These are phyloP conservation scores for Auricularia auricula-judae DNA, from an alignment of 768 basidiomycete genomes.

Conservation along the genomic window DNA sequence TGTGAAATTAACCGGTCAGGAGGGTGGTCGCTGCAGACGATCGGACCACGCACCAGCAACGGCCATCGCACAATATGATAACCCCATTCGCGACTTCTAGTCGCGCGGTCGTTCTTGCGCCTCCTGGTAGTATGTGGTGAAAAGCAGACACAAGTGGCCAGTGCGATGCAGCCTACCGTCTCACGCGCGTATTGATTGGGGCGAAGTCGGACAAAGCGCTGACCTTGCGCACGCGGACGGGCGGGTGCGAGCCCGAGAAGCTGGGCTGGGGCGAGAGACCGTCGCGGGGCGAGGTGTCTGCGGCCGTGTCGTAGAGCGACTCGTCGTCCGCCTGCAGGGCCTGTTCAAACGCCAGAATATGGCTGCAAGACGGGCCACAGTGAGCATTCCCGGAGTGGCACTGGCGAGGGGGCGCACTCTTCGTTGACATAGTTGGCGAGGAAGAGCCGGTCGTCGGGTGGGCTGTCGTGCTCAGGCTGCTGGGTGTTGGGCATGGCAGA, in stretches of 20 bases:
- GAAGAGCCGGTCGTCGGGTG: slow-evolving; percentile 18
- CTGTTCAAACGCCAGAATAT: slow-evolving; percentile 67
- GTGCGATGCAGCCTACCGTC: slow-evolving; percentile 35
- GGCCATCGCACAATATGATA: slow-evolving; percentile 82
- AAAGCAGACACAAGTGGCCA: not conserved
- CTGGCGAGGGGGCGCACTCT: slow-evolving; percentile 34
- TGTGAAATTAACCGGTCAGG: slow-evolving; percentile 20
- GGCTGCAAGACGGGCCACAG: slow-evolving; percentile 23
- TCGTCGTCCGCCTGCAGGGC: slow-evolving; percentile 57
- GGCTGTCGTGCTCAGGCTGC: not conserved
- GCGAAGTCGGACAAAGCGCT: slow-evolving; percentile 82
- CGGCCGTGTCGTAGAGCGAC: slow-evolving; percentile 15
- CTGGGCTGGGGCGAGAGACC: slow-evolving; percentile 18
- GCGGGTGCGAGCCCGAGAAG: slow-evolving; percentile 6
- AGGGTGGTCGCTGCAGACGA: not conserved
- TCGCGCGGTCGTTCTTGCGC: slow-evolving; percentile 1
- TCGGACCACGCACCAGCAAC: slow-evolving; percentile 45
- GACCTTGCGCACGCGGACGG: slow-evolving; percentile 57
- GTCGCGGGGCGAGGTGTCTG: slow-evolving; percentile 23
- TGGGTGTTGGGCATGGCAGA: not conserved
- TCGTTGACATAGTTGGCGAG: slow-evolving; percentile 57
- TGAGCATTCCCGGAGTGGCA: not conserved
- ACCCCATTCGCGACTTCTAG: slow-evolving; percentile 49
- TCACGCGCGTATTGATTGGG: slow-evolving; percentile 78
- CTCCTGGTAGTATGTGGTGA: not conserved